Conservation (phyloP, 805 yeast species). For the Ogataea naganishii region DNA sequence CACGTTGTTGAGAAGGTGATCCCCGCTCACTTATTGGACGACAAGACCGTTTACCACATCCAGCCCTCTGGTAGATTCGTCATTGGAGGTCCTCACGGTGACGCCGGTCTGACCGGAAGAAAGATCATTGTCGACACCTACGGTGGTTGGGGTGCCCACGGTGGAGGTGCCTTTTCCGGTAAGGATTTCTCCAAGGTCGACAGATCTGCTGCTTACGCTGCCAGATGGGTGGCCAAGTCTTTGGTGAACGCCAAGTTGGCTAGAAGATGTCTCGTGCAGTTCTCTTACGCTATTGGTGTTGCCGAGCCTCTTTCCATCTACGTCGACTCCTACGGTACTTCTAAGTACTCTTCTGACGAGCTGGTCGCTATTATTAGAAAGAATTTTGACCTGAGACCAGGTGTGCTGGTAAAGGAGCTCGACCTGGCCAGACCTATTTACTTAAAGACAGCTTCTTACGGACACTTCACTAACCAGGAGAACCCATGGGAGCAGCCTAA, state of each 20-base stretch:
- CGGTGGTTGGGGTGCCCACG: conserved; percentile 99
- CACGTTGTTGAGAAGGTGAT: conserved; percentile 88
- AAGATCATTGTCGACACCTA: conserved; percentile 99
- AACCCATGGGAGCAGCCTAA: conserved; percentile 99
- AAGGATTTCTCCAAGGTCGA: conserved; percentile 99
- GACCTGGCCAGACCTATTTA: conserved; percentile 99
- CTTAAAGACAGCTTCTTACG: conserved; percentile 98
- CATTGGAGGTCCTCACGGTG: conserved; percentile 99
- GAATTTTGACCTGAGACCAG: conserved; percentile 99
- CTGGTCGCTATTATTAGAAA: conserved; percentile 84
- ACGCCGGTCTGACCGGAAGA: conserved; percentile 99
- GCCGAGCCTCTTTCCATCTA: conserved; percentile 98
- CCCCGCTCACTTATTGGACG: conserved; percentile 85
- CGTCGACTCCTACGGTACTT: conserved; percentile 98
- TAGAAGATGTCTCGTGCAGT: conserved; percentile 95
- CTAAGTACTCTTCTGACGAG: conserved; percentile 80
- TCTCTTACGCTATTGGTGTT: conserved; percentile 99
- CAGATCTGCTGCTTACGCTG: conserved; percentile 99
- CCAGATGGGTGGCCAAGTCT: conserved; percentile 99
- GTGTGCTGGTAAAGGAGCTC: conserved; percentile 94
- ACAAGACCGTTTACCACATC: conserved; percentile 92
- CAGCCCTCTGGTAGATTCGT: conserved; percentile 99
- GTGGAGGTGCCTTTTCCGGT: conserved; percentile 99
- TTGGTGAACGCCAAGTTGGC: conserved; percentile 91
- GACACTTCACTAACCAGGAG: conserved; percentile 99